These are phyloP conservation scores for Cunninghamia lanceolata DNA, from an alignment of 75 land plant genomes.

Conservation along the genomic window DNA sequence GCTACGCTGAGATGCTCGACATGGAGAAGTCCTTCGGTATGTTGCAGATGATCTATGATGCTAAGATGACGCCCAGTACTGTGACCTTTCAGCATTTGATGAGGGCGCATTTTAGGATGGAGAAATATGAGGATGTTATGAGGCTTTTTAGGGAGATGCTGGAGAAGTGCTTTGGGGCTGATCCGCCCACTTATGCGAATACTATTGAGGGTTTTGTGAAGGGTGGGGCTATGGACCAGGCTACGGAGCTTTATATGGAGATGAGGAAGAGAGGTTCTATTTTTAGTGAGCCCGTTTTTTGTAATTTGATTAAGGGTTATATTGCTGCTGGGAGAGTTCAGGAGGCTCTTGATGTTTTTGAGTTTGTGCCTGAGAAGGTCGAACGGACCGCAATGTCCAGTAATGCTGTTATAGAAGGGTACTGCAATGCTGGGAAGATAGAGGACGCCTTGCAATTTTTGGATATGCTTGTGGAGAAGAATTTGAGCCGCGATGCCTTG, in stretches of 20 bases:
- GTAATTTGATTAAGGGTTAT: conserved; percentile 39
- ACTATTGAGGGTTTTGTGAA: conserved; percentile 51
- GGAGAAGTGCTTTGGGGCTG: conserved; percentile 55
- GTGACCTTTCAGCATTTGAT: conserved; percentile 64
- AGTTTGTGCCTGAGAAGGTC: conserved; percentile 28
- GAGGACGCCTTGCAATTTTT: conserved; percentile 29
- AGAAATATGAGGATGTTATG: conserved; percentile 46
- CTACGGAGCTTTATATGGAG: conserved; percentile 47
- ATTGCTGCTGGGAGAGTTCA: conserved; percentile 32
- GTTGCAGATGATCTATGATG: conserved; percentile 36
- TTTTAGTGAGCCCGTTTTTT: conserved; percentile 37
- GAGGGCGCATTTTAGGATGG: conserved; percentile 51
- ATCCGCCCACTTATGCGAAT: conserved; percentile 56
- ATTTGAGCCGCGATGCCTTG: conserved; percentile 31
- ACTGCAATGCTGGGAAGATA: conserved; percentile 28
- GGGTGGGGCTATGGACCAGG: conserved; percentile 46
- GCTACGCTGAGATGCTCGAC: conserved; percentile 10
- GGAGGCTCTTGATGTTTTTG: conserved; percentile 37
- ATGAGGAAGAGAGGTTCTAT: conserved; percentile 34
- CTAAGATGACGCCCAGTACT: conserved; percentile 48
- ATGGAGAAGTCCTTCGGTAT: conserved; percentile 21
- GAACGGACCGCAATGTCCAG: conserved; percentile 14
- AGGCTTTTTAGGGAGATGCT: conserved; percentile 62
- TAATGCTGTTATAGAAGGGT: conserved; percentile 41
- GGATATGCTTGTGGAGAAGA: conserved; percentile 38